Evolutionary conservation across 345 rosid genomes (phyloP), one percentile per base, ranked within the genome.

Genomic region (Salix viminalis): DNA sequence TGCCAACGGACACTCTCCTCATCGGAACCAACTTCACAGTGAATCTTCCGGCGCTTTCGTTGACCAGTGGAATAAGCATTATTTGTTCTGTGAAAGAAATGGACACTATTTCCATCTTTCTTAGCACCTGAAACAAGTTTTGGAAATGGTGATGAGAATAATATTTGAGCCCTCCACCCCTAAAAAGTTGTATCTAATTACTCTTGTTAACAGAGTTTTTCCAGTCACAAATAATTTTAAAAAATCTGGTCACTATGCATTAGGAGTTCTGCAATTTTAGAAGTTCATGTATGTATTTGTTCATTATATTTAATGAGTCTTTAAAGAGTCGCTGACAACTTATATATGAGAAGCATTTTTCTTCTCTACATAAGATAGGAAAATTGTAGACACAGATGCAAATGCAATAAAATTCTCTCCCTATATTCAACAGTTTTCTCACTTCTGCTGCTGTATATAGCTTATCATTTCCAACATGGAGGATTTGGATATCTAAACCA

Each of bases 41-140:
- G 90, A 81, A 96, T 84, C 88, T 87, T 93, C 28, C 99, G 86
- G 65, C 99, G 98, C 86, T 96, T 96, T 64, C 99, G 83, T 74
- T 88, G 93, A 56, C 99, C 99, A 52, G 95, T 93, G 36, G 97
- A 84, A 75, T 96, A 94, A 42, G 99, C 99, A 77, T 96, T 95
- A 48, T 78, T 75, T 4, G 91, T 93, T 84, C 80, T 87, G 78
- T 93, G 90, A 78, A 90, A 92, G 90, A 92, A 96, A 82, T 93
- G 92, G 74, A 85, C 80, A 60, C 92, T 85, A 50, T 86, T 88
- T 76, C 99, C 98, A 83, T 94, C 98, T 84, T 86, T 96, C 83
- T 83, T 87, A 32, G 90, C 89, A 85, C 98, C 99, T 96, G 85
- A 73, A 71, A 79, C 23, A 72, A 75, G 76, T 37, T 70, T 8